Conservation (phyloP, 768 basidiomycete genomes). For the Leccinum arenicola region DNA sequence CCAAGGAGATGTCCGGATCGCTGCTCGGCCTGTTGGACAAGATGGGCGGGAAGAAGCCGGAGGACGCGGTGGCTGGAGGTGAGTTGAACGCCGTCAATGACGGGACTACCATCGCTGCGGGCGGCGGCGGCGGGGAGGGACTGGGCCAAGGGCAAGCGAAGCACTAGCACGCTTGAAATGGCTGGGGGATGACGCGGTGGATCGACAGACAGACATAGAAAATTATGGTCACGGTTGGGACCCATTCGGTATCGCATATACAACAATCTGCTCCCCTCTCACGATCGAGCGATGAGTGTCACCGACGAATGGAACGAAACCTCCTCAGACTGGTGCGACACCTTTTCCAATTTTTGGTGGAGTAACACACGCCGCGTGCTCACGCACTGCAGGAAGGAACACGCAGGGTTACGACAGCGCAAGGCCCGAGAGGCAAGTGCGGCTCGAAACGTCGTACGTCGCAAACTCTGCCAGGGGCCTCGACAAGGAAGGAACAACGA, state of each 20-base stretch:
- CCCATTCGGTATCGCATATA: background rate
- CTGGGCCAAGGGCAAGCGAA: background rate
- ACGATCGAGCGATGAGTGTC: background rate
- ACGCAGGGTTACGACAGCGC: background rate
- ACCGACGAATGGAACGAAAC: background rate
- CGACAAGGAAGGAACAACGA: no score
- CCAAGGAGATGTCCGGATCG: constrained; percentile 45
- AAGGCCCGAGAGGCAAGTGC: background rate
- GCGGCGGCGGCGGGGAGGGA: background rate
- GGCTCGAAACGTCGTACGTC: no score
- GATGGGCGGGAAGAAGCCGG: constrained; percentile 21
- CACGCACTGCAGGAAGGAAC: no score
- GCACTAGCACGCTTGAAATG: background rate
- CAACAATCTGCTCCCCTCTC: background rate
- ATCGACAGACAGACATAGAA: background rate
- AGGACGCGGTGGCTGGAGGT: background rate
- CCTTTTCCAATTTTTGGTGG: background rate
- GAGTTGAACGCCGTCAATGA: background rate
- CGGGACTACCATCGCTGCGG: background rate
- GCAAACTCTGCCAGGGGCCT: no score
- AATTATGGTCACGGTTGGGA: background rate
- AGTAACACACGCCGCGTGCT: no score
- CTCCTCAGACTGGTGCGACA: background rate
- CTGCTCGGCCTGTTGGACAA: constrained; percentile 33
- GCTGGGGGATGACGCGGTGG: background rate